Evolutionary conservation across 257 asterid species (phyloP).

Genomic region (Pogostemon cablin): DNA sequence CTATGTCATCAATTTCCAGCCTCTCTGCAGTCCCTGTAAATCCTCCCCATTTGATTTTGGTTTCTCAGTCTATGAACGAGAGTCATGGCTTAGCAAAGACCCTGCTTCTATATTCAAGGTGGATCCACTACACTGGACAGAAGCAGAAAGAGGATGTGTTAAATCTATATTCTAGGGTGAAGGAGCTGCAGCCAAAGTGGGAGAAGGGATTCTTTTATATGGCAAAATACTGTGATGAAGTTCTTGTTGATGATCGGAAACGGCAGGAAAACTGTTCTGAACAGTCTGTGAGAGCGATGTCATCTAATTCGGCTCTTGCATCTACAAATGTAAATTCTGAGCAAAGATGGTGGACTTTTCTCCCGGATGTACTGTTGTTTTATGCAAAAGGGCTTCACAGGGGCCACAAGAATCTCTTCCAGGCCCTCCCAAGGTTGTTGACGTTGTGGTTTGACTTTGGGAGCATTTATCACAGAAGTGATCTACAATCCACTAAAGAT

Average conservation of each 20-base stretch:
- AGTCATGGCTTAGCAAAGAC: conserved; percentile 80
- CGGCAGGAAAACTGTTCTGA: conserved; percentile 81
- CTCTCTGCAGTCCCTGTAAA: conserved; percentile 80
- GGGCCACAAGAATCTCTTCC: conserved; percentile 96
- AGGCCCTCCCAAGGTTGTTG: conserved; percentile 94
- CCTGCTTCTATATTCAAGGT: conserved; percentile 89
- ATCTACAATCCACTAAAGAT: conserved; percentile 61
- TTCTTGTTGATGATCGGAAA: conserved; percentile 92
- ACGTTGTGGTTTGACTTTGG: conserved; percentile 98
- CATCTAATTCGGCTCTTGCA: conserved; percentile 53
- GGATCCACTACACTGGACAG: conserved; percentile 97
- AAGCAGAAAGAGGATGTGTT: conserved; percentile 96
- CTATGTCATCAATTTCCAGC: conserved; percentile 85
- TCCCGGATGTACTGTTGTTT: conserved; percentile 83
- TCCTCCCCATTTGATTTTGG: conserved; percentile 67
- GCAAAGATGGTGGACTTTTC: conserved; percentile 81
- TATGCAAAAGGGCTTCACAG: conserved; percentile 94
- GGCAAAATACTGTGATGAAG: conserved; percentile 96
- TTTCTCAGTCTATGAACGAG: conserved; percentile 56
- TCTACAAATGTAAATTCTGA: conserved; percentile 62
- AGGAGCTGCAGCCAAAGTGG: conserved; percentile 93
- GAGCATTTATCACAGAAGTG: conserved; percentile 57
- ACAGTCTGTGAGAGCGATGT: conserved; percentile 48
- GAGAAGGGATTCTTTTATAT: conserved; percentile 91
- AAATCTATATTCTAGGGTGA: conserved; percentile 86